Conservation (phyloP, 257 asterid species). For the Forsythia suspensa region DNA sequence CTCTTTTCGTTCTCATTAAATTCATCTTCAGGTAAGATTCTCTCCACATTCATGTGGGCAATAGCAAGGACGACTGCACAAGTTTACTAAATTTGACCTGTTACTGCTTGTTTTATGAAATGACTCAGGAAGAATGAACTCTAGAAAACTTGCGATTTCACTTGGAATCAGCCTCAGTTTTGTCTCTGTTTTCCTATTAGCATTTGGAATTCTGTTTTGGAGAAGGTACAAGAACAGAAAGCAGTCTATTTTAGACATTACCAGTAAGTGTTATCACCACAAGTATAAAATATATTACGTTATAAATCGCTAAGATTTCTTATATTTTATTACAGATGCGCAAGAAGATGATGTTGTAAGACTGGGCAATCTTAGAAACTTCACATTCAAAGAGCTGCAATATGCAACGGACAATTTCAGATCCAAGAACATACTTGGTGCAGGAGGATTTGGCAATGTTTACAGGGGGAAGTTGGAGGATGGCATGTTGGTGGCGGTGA, state of each 20-base stretch:
- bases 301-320: too few relatives aligned
- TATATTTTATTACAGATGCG: conserved; percentile 41
- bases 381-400: conserved; percentile 86
- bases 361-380: conserved; percentile 71
- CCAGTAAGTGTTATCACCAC: conserved; percentile 38
- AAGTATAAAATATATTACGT: background rate
- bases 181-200: conserved; percentile 30
- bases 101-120: background rate
- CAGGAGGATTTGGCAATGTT: conserved; percentile 96
- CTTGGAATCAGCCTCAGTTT: conserved; percentile 71
- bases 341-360: conserved; percentile 70
- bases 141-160: conserved; percentile 67
- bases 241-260: conserved; percentile 57
- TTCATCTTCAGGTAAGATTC: conserved; percentile 48
- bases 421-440: conserved; percentile 80
- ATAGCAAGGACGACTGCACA: background rate
- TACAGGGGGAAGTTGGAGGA: conserved; percentile 69
- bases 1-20: conserved; percentile 58
- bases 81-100: too few relatives aligned
- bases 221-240: conserved; percentile 45
- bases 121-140: conserved; percentile 46
- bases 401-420: conserved; percentile 78
- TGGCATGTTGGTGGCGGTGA: conserved; percentile 73
- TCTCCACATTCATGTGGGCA: background rate
- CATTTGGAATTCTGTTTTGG: conserved; percentile 49